A percentile compares a stretch with the other conserved stretches of the same genome.
These are phyloP conservation scores for Takashimella koratensis DNA, from an alignment of 1,284 basidiomycete genomes.

Conservation along the genomic window DNA sequence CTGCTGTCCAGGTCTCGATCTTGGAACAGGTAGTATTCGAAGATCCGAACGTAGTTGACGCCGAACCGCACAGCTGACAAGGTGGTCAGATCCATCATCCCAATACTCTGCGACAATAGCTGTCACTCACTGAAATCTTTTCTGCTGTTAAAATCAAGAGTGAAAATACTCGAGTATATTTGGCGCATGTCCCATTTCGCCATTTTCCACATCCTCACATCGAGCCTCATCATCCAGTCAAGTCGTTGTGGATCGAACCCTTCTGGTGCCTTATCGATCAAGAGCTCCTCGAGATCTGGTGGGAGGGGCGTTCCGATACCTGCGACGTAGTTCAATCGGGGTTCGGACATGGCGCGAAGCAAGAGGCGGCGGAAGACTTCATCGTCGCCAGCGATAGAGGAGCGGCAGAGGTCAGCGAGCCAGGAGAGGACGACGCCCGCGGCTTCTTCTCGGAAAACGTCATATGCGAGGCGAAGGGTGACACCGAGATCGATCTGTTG, in stretches of 20 bases:
- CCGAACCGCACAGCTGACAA: slow-evolving; percentile 79
- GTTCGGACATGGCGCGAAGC: slow-evolving; percentile 62
- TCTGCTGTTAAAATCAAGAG: slow-evolving; percentile 27
- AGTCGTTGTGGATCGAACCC: slow-evolving; percentile 15
- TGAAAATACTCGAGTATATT: slow-evolving; percentile 33
- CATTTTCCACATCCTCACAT: slow-evolving; percentile 42
- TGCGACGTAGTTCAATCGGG: slow-evolving; percentile 11
- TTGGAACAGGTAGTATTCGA: slow-evolving; percentile 83
- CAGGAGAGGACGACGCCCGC: slow-evolving; percentile 78
- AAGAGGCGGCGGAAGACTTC: slow-evolving; percentile 71
- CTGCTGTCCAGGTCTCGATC: slow-evolving; percentile 84
- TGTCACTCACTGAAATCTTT: slow-evolving; percentile 31
- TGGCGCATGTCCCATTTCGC: slow-evolving; percentile 43
- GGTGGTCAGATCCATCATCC: too few relatives aligned
- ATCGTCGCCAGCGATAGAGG: slow-evolving; percentile 52
- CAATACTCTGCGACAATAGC: too few relatives aligned
- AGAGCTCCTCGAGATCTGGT: slow-evolving; percentile 9
- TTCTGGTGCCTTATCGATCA: not conserved
- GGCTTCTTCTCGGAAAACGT: slow-evolving; percentile 86
- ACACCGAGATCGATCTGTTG: slow-evolving; percentile 88
- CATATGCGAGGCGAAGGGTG: slow-evolving; percentile 80
- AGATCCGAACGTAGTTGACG: slow-evolving; percentile 76
- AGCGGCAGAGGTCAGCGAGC: slow-evolving; percentile 74
- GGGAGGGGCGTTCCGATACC: slow-evolving; percentile 14
- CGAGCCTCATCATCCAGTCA: slow-evolving; percentile 45